These are phyloP conservation scores for Heliamphora exappendiculata DNA, from an alignment of 148 eudicot species.

Conservation along the genomic window DNA sequence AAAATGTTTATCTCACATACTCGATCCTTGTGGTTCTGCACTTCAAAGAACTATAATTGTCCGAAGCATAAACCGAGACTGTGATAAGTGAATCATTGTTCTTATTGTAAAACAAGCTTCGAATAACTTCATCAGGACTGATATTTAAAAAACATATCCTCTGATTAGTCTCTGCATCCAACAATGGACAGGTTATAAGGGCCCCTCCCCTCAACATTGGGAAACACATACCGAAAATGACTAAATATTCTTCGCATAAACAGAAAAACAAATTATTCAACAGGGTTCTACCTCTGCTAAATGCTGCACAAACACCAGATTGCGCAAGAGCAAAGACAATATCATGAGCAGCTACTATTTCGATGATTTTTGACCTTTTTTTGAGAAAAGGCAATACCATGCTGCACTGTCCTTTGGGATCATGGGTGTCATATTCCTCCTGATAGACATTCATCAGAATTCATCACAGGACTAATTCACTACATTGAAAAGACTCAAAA, in stretches of 20 bases:
- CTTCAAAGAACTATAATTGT: constrained; percentile 88
- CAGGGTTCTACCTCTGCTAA: constrained; percentile 61
- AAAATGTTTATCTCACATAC: constrained; percentile 31
- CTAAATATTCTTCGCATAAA: neutral
- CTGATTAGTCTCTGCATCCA: constrained; percentile 80
- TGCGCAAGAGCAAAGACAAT: constrained; percentile 95
- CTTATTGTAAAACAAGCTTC: constrained; percentile 97
- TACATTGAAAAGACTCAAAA: neutral
- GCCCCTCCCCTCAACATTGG: neutral
- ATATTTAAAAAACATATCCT: constrained; percentile 90
- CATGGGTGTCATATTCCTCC: constrained; percentile 98
- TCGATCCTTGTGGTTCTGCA: constrained; percentile 96
- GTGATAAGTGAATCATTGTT: constrained; percentile 95
- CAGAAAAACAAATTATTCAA: neutral
- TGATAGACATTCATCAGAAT: constrained; percentile 21
- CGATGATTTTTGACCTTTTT: constrained; percentile 82
- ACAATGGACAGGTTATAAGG: neutral
- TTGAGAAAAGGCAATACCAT: constrained; percentile 67
- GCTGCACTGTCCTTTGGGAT: constrained; percentile 81
- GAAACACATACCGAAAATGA: neutral
- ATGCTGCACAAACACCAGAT: constrained; percentile 96
- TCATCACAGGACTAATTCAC: neutral
- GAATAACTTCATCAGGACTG: constrained; percentile 82
- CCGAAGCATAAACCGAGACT: constrained; percentile 93
- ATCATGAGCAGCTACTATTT: constrained; percentile 94